Evolutionary conservation across 805 yeast species (phyloP), one percentile per base, ranked within the genome.

Genomic region (Ogataea glucozyma): DNA sequence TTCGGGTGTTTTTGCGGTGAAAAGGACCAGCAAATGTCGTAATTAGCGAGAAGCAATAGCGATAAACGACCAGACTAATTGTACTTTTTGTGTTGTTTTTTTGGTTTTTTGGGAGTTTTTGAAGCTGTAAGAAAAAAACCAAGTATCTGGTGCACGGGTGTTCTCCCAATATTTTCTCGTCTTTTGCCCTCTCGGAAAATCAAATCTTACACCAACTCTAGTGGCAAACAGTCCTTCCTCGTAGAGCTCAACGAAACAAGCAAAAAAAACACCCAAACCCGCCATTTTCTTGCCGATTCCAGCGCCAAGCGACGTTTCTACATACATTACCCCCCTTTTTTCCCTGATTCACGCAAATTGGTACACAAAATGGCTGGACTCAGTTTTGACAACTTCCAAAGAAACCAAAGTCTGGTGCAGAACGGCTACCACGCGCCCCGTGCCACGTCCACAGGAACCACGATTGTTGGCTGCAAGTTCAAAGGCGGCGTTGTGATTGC

Each of bases 401-500:
- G 99, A 73, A 93, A 93, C 67, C 78, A 77, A 46, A 81, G 70
- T 53, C 74, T 93, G 41, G 74, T 85, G 17, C 75, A 80, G 51
- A 52, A 56, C 8, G 96, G 97, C 10, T 79, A 76, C 57, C 79
- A 83, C 3, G 71, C 79, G 26, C 97, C 98, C 41, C 83, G 75
- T 51, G 95, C 96, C 26, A 93, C 99, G 1, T 88, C 97, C 17
- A 93, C 99, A 1, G 99, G 99, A 72, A 93, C 99, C n/a, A 93
- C 99, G 0, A 93, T 93, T 71, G 99, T 93, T 18, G 99, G 99
- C 39, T 87, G 95, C 63, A 86, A 85, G 61, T 91, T 85, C 67
- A 72, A 86, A 41, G 91, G 88, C 48, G 99, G 99, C 56, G 99
- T 91, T 21, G 88, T 93, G 29, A 88, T 93, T 66, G 98, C 99